Conservation (phyloP, 441 rosid genomes). For the Erodium trifolium region DNA sequence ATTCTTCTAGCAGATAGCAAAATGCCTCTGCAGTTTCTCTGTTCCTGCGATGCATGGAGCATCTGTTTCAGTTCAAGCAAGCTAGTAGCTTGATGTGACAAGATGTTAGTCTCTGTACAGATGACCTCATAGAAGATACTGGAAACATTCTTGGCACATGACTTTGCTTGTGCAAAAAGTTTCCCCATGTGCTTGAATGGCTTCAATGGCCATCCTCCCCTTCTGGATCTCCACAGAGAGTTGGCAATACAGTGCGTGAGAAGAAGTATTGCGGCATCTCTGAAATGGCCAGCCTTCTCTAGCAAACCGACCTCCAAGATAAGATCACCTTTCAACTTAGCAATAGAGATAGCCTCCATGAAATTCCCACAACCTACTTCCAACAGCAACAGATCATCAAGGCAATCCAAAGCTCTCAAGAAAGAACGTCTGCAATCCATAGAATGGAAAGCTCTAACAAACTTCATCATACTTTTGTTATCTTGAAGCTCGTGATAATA, state of each 20-base stretch:
- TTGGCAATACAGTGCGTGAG: constrained; percentile 31
- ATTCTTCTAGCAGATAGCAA: constrained; percentile 30
- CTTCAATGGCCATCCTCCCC: constrained; percentile 49
- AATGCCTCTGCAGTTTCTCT: constrained; percentile 30
- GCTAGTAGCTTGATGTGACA: constrained; percentile 20
- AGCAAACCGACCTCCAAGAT: constrained; percentile 31
- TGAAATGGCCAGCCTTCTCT: constrained; percentile 26
- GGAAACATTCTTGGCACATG: constrained; percentile 24
- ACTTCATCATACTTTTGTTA: constrained; percentile 34
- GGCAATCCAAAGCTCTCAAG: constrained; percentile 26
- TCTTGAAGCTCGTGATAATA: constrained; percentile 27
- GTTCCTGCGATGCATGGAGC: constrained; percentile 24
- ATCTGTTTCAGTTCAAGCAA: constrained; percentile 22
- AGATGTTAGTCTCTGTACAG: constrained; percentile 27
- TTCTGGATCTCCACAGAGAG: constrained; percentile 42
- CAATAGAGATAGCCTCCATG: constrained; percentile 38
- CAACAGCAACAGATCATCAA: constrained; percentile 34
- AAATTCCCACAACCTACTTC: constrained; percentile 40
- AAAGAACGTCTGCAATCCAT: constrained; percentile 22
- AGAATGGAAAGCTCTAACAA: constrained; percentile 30
- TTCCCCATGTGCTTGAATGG: constrained; percentile 27
- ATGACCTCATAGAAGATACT: constrained; percentile 21
- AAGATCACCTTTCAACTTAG: constrained; percentile 29
- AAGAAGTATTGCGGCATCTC: constrained; percentile 29
- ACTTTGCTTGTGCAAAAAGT: constrained; percentile 32